Evolutionary conservation across 768 basidiomycete species (phyloP), one percentile per base, ranked within the genome.

Genomic region (Suillus plorans): DNA sequence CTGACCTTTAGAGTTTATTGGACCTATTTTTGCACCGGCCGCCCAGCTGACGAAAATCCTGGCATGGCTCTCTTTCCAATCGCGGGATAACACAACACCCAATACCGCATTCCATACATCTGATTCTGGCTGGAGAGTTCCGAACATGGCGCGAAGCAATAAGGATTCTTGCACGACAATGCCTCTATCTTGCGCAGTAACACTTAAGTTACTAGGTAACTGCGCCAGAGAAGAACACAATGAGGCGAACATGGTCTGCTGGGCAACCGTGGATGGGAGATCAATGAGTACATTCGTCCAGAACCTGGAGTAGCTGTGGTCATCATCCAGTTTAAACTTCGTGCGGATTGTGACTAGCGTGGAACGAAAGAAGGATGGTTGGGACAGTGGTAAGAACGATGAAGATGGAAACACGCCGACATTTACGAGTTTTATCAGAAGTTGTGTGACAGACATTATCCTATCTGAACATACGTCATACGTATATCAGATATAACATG

Each of bases 1-100:
- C 44, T 18, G 44, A 80, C 74, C 67, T 64, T 75, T 50, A 69
- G 66, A 67, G 70, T 77, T 75, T 1, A 71, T 76, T 64, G 63
- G 74, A 42, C 69, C 79, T 66, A 78, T 70, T 14, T 72, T 68
- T 8, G 80, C 76, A 9, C 83, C 85, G 3, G 82, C 87, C 2
- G 86, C 70, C 92, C 93, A 95, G 65, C 87, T 87, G 0, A 88
- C 82, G 64, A 91, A 87, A 37, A 90, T 80, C 39, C 89, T 82
- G 28, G 86, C 84, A 65, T 86, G 77, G 7, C 79, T 80, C 68
- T 86, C 80, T 61, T 75, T 74, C 89, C 92, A 94, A 12, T 82
- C 81, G 42, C 85, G 85, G 9, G 79, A 78, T 10, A 89, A 67
- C 3, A 88, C 77, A 3, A 89, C 78, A 2, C 84, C 82, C 4